phyloP scores from a whole-genome alignment of 2,329 filamentous ascomycete genomes.

The Aschersonia sp. region DNA sequence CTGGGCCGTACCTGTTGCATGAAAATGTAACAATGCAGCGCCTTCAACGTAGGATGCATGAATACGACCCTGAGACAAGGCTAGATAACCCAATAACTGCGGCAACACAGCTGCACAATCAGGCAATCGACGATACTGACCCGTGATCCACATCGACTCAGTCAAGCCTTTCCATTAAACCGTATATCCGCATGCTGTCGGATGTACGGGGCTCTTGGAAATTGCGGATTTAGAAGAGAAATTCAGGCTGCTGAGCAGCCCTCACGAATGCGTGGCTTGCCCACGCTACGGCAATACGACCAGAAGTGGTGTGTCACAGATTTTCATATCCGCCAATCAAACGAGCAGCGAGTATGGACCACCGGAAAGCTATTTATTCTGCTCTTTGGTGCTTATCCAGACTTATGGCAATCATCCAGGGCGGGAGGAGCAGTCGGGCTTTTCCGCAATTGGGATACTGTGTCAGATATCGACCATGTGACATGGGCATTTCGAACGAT shows the following conservation, averaged over 20 bases:
- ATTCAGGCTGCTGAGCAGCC: background rate
- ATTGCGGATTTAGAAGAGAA: background rate
- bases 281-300: no score
- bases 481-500: no score
- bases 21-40: background rate
- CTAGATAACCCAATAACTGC: no score
- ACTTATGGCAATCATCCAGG: no score
- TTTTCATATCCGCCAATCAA: no score
- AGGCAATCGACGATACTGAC: background rate
- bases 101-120: background rate
- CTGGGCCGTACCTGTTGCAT: background rate
- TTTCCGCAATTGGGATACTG: no score
- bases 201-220: background rate
- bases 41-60: background rate
- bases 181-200: background rate
- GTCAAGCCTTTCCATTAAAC: background rate
- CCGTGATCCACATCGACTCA: constrained; percentile 3
- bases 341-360: no score
- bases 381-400: no score
- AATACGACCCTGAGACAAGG: background rate
- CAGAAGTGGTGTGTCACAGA: no score
- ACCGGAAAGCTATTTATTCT: no score
- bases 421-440: no score
- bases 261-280: background rate
- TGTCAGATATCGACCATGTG: no score